Evolutionary conservation across 495 filamentous ascomycete species (phyloP).

Genomic region (Podospora conica): DNA sequence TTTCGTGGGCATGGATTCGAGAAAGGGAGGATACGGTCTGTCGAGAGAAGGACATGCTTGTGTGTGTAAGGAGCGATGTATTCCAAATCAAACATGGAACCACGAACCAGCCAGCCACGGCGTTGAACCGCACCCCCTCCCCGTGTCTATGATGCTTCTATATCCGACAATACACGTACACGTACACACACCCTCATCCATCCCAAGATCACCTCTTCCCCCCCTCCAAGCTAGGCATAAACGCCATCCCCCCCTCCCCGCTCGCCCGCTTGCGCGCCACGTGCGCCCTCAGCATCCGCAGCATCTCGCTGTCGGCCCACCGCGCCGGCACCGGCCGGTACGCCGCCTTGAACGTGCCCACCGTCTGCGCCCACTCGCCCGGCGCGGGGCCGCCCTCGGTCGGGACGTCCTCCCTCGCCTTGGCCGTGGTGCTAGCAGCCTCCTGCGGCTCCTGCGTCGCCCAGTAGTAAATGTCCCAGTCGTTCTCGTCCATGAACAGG

Average conservation of each 20-base stretch:
- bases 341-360: slow-evolving; percentile 88
- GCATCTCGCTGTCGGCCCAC: slow-evolving; percentile 76
- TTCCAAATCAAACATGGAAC: neutral
- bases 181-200: neutral
- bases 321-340: slow-evolving; percentile 82
- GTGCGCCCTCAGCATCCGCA: slow-evolving; percentile 71
- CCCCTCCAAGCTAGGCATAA: slow-evolving; percentile 39
- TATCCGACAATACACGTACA: neutral
- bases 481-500: slow-evolving; percentile 93
- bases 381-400: slow-evolving; percentile 20
- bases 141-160: neutral
- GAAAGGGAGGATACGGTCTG: neutral
- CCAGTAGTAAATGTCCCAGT: slow-evolving; percentile 99
- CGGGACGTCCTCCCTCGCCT: neutral
- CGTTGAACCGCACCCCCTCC: neutral
- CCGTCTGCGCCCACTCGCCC: slow-evolving; percentile 95
- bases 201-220: neutral
- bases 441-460: slow-evolving; percentile 77
- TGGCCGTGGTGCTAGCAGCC: slow-evolving; percentile 23
- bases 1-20: neutral
- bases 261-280: slow-evolving; percentile 43
- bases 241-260: slow-evolving; percentile 40
- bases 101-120: neutral
- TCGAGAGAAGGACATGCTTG: neutral
- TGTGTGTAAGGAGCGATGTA: neutral